A percentile compares a stretch with the other conserved stretches of the same genome.
Evolutionary conservation across 345 rosid genomes (phyloP).

Genomic region (Salix dunnii): DNA sequence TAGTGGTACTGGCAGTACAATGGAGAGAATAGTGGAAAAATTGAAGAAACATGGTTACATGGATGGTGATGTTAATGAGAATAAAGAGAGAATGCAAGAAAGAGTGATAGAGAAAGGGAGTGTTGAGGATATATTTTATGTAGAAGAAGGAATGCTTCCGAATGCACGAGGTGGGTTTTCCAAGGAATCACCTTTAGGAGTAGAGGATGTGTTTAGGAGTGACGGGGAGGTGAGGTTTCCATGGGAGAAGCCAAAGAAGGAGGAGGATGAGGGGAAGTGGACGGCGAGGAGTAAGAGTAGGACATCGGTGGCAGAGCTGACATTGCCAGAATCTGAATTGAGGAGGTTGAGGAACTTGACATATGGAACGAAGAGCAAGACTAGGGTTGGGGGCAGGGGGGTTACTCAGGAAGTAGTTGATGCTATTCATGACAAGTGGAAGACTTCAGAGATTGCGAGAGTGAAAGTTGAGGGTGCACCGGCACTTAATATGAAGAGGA

Average conservation of each 20-base stretch:
- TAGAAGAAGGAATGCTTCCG: conserved; percentile 63
- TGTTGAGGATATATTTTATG: conserved; percentile 62
- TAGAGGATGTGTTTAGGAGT: conserved; percentile 35
- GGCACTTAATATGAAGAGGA: conserved; percentile 87
- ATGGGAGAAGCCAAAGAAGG: conserved; percentile 60
- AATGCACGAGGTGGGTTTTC: conserved; percentile 61
- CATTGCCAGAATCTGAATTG: conserved; percentile 68
- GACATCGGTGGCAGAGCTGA: conserved; percentile 66
- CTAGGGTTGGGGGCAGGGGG: conserved; percentile 58
- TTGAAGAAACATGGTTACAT: conserved; percentile 66
- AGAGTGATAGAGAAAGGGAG: conserved; percentile 71
- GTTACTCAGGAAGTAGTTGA: conserved; percentile 73
- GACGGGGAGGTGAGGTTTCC: conserved; percentile 69
- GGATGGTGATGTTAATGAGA: conserved; percentile 35
- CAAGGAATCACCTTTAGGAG: conserved; percentile 44
- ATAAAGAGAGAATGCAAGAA: conserved; percentile 31
- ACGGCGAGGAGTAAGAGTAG: conserved; percentile 53
- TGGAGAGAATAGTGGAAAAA: conserved; percentile 81
- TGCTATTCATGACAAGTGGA: conserved; percentile 73
- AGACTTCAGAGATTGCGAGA: conserved; percentile 70
- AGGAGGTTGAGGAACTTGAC: conserved; percentile 76
- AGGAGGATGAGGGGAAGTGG: conserved; percentile 39
- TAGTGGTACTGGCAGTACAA: conserved; percentile 48
- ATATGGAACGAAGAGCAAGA: conserved; percentile 56
- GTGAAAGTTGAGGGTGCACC: conserved; percentile 75